These are phyloP conservation scores for Cytauxzoon felis DNA, from an alignment of 169 alveolate species.

Conservation along the genomic window DNA sequence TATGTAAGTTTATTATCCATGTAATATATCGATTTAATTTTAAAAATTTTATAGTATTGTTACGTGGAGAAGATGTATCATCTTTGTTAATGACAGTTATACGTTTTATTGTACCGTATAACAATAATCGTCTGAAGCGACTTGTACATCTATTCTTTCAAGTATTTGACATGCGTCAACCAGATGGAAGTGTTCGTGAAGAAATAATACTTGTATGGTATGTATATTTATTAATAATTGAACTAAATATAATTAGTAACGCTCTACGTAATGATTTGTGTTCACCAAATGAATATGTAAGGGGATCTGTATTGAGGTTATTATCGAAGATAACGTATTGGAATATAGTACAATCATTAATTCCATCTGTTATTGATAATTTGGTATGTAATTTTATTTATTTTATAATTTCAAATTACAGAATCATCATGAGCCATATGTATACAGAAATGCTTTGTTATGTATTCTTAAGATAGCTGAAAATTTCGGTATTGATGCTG, in stretches of 20 bases:
- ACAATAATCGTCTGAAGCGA: constrained; percentile 84
- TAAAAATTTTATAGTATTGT: constrained; percentile 26
- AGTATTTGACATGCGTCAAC: constrained; percentile 87
- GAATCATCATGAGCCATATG: constrained; percentile 89
- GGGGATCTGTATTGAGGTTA: constrained; percentile 93
- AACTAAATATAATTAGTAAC: constrained; percentile 71
- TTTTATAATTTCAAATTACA: neutral
- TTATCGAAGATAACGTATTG: constrained; percentile 85
- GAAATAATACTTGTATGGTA: constrained; percentile 90
- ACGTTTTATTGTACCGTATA: constrained; percentile 76
- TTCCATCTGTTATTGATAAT: constrained; percentile 87
- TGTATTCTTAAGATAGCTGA: constrained; percentile 84
- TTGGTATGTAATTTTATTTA: constrained; percentile 32
- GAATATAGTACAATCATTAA: constrained; percentile 86
- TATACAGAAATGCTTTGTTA: constrained; percentile 89
- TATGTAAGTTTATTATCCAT: constrained; percentile 21
- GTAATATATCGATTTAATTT: neutral
- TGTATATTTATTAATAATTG: neutral
- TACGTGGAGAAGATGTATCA: constrained; percentile 70
- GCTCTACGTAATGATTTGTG: constrained; percentile 91
- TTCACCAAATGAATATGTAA: constrained; percentile 92
- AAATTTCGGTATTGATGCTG: constrained; percentile 86
- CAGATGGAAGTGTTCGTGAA: constrained; percentile 92
- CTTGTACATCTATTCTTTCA: constrained; percentile 92
- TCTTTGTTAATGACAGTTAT: constrained; percentile 76